Base-by-base conservation (phyloP, 2,329 filamentous ascomycete species). In the Fusarium burgessii region DNA sequence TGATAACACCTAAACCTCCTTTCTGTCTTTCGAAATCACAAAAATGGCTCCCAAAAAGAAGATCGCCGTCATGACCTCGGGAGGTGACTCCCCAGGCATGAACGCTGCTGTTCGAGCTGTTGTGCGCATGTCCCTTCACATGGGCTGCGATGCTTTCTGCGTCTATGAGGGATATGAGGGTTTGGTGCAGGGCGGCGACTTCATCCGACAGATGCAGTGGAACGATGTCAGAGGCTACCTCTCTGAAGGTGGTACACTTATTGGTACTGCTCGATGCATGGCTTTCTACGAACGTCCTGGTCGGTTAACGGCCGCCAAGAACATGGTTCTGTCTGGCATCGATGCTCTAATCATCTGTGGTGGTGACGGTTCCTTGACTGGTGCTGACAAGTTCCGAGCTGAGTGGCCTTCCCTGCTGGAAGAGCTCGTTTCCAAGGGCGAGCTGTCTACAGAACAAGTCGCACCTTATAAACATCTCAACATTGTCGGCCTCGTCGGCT, bases 151-250 rank as follows among this genome's bases (percentile, higher is more conserved):
- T 76, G 88, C 92, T 67, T 96, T 89, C 77, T 93, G 91, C 75
- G 85, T 96, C 79, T 96, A 95, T 82, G 96, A 98, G 82, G 96
- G 96, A 67, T 99, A 99, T 83, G 94, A 98, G 78, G 96, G 96
- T 43, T 87, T 99, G 58, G 95, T 99, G 32, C 89, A 92, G 74
- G 96, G 95, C 75, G 94, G 94, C 49, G 88, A 94, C 79, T 90
- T 95, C 83, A 98, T 99, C 83, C 90, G 89, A 76, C 89, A 93
- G 83, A 93, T 97, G 89, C 84, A 89, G 54, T 98, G 95, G 95
- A 89, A 97, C 72, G 94, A 98, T 79, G 96, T 99, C 61, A 92
- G 96, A 76, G 95, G 96, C 77, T 99, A 92, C 87, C 88, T 97
- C 58, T 95, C 93, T 35, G 94, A 97, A 80, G 96, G 96, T 70